phyloP scores from a whole-genome alignment of 1,284 basidiomycete genomes.

The Ceratobasidium sp. region DNA sequence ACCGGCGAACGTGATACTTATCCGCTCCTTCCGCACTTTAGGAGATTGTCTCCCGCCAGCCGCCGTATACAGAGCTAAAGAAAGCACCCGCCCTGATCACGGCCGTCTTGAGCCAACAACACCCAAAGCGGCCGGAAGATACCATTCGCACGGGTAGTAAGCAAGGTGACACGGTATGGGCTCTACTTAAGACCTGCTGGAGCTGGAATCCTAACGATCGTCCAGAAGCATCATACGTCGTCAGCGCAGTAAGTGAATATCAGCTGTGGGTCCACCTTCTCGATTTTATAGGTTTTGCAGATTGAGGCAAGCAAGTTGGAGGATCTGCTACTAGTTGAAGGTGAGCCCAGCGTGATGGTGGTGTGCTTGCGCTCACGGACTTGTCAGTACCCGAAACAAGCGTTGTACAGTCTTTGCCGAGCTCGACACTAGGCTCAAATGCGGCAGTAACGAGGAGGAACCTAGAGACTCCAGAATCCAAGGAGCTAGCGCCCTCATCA shows the following conservation, averaged over 20 bases:
- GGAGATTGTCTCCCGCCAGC: neutral
- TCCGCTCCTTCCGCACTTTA: neutral
- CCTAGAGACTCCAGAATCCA: no score
- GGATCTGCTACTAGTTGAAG: no score
- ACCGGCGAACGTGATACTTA: neutral
- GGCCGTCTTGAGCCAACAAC: neutral
- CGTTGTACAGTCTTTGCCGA: no score
- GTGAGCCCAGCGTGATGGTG: no score
- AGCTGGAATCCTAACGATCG: neutral
- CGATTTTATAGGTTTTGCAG: no score
- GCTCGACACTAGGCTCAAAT: no score
- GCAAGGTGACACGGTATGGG: neutral
- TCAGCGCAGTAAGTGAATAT: neutral
- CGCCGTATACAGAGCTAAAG: neutral
- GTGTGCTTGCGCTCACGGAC: no score
- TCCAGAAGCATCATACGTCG: neutral
- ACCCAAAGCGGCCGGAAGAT: neutral
- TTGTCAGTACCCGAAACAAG: no score
- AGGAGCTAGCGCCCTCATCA: no score
- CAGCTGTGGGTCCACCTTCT: no score
- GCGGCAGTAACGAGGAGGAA: no score
- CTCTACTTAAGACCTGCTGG: neutral
- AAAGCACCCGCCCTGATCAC: neutral
- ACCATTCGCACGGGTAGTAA: neutral
- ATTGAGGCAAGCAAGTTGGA: no score